phyloP scores from a whole-genome alignment of 1,284 basidiomycete genomes.

The Ganoderma lingzhi region DNA sequence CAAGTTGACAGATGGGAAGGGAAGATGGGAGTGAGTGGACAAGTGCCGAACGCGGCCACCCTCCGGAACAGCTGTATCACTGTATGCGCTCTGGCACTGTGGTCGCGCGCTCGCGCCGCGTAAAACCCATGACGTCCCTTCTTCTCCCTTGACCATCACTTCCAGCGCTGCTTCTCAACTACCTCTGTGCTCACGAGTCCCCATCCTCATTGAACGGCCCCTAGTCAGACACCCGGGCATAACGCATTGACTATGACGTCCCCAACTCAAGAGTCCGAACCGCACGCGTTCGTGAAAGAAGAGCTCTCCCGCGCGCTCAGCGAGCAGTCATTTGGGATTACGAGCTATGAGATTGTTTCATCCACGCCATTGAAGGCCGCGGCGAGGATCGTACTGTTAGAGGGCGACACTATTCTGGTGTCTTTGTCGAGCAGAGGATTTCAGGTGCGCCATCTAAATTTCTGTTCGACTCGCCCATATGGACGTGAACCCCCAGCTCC shows the following conservation, averaged over 20 bases:
- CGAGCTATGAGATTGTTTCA: slow-evolving; percentile 50
- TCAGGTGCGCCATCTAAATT: slow-evolving; percentile 17
- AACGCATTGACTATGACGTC: slow-evolving; percentile 9
- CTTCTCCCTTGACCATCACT: slow-evolving; percentile 14
- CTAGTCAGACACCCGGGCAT: not conserved
- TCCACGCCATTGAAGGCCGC: slow-evolving; percentile 55
- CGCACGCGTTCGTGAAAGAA: slow-evolving; percentile 52
- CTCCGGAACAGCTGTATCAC: slow-evolving; percentile 18
- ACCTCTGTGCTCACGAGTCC: not conserved
- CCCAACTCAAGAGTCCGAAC: slow-evolving; percentile 14
- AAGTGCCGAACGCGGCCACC: slow-evolving; percentile 18
- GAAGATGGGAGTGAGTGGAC: slow-evolving; percentile 1
- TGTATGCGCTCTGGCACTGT: slow-evolving; percentile 21
- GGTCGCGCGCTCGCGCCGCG: not conserved
- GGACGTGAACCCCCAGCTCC: slow-evolving; percentile 19
- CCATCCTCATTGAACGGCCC: not conserved
- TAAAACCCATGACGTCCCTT: slow-evolving; percentile 13
- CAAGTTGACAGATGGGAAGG: not conserved
- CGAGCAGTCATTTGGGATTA: slow-evolving; percentile 68
- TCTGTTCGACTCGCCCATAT: slow-evolving; percentile 7
- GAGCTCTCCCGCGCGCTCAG: slow-evolving; percentile 63
- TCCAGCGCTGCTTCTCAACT: slow-evolving; percentile 3
- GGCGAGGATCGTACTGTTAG: slow-evolving; percentile 62
- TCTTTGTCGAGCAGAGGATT: slow-evolving; percentile 52
- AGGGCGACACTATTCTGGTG: slow-evolving; percentile 56